Conservation (phyloP, 1,284 basidiomycete genomes). For the Cystobasidium sp. region DNA sequence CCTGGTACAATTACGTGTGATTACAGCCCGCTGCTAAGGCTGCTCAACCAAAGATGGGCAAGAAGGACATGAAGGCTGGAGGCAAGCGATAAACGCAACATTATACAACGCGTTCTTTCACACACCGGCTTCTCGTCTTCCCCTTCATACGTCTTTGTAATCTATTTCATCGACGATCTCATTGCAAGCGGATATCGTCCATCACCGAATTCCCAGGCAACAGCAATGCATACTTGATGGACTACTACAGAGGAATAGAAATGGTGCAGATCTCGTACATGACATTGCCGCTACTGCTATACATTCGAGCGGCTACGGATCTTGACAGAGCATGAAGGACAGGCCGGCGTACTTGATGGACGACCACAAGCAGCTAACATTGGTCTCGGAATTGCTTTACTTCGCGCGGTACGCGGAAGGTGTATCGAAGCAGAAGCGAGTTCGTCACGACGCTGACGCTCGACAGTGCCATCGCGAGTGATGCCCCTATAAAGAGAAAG, state of each 20-base stretch:
- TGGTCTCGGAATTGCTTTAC: conserved; percentile 52
- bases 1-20: too few species aligned
- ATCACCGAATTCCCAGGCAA: neutral
- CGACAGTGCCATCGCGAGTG: conserved; percentile 73
- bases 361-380: neutral
- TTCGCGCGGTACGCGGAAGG: conserved; percentile 41
- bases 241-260: too few species aligned
- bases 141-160: too few species aligned
- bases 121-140: too few species aligned
- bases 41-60: conserved; percentile 16
- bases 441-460: conserved; percentile 55
- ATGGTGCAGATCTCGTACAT: neutral
- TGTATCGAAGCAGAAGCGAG: conserved; percentile 55
- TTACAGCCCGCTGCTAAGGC: conserved; percentile 17
- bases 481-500: conserved; percentile 51
- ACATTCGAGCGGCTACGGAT: too few species aligned
- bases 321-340: too few species aligned
- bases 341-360: too few species aligned
- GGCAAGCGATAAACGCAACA: conserved; percentile 6
- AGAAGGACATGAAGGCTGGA: conserved; percentile 28
- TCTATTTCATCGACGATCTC: too few species aligned
- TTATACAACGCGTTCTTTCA: too few species aligned
- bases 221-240: too few species aligned
- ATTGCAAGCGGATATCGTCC: too few species aligned
- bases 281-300: neutral